phyloP scores from a whole-genome alignment of 768 basidiomycete species.

The Mrakia blollopis region DNA sequence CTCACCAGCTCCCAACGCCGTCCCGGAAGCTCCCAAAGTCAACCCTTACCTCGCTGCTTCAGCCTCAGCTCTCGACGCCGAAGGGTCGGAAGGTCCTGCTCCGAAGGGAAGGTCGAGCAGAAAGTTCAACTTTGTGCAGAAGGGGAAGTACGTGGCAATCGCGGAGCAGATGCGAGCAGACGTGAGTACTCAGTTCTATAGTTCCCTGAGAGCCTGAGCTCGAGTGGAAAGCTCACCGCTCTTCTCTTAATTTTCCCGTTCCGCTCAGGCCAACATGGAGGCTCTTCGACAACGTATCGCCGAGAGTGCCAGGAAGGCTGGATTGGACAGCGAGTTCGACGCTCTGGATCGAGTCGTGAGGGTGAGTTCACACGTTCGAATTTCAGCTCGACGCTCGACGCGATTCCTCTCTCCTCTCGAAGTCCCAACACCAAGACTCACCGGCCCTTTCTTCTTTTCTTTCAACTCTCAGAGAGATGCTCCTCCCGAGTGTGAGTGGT shows the following conservation, averaged over 20 bases:
- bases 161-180: constrained; percentile 53
- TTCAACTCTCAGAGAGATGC: constrained; percentile 63
- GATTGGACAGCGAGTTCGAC: constrained; percentile 87
- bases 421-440: too few species aligned
- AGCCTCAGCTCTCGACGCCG: constrained; percentile 34
- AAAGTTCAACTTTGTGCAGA: constrained; percentile 78
- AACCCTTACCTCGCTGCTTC: constrained; percentile 70
- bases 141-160: constrained; percentile 67
- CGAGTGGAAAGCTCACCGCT: constrained; percentile 39
- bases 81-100: constrained; percentile 33
- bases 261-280: constrained; percentile 61
- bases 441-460: constrained; percentile 10
- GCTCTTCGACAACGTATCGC: constrained; percentile 88
- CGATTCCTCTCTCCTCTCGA: not conserved
- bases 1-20: constrained; percentile 49
- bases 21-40: constrained; percentile 46
- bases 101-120: constrained; percentile 34
- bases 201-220: constrained; percentile 36
- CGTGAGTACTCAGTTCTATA: constrained; percentile 50
- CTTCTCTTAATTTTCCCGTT: not conserved
- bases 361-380: constrained; percentile 49
- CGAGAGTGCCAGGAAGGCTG: constrained; percentile 86
- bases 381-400: not conserved
- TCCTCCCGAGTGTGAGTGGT: constrained; percentile 93
- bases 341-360: constrained; percentile 83